Evolutionary conservation across 306 rosid genomes (phyloP).

Genomic region (Calophaca sinica): DNA sequence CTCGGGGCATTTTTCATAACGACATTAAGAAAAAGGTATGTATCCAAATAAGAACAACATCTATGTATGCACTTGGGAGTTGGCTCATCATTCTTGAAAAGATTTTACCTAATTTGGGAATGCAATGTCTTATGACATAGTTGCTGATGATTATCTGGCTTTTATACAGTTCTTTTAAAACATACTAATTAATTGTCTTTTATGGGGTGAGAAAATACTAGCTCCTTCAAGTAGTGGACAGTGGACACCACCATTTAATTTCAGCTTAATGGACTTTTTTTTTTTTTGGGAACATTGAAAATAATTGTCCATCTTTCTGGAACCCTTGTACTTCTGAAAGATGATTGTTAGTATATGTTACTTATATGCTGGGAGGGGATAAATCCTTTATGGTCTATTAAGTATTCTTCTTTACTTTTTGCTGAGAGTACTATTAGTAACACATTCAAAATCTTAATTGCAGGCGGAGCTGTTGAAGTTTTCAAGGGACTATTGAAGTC

Average conservation of each 20-base stretch:
- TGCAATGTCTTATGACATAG: neutral
- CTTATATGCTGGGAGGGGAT: neutral
- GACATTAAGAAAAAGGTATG: neutral
- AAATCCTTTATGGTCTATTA: neutral
- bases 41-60: conserved; percentile 25
- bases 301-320: neutral
- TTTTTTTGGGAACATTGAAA: neutral
- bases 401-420: neutral
- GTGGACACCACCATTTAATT: neutral
- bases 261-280: neutral
- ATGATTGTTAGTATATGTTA: conserved; percentile 8
- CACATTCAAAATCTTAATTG: conserved; percentile 40
- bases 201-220: neutral
- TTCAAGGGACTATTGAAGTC: conserved; percentile 66
- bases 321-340: conserved; percentile 9
- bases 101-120: conserved; percentile 7
- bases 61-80: conserved; percentile 3
- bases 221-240: neutral
- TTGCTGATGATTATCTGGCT: neutral
- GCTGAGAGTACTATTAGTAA: conserved; percentile 9
- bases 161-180: neutral
- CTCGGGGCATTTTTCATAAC: neutral
- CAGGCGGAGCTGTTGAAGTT: conserved; percentile 77
- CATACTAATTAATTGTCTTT: neutral
- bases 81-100: conserved; percentile 12